Base-by-base conservation (phyloP, 2,329 filamentous ascomycete species). In the Thermothelomyces thermophilus region DNA sequence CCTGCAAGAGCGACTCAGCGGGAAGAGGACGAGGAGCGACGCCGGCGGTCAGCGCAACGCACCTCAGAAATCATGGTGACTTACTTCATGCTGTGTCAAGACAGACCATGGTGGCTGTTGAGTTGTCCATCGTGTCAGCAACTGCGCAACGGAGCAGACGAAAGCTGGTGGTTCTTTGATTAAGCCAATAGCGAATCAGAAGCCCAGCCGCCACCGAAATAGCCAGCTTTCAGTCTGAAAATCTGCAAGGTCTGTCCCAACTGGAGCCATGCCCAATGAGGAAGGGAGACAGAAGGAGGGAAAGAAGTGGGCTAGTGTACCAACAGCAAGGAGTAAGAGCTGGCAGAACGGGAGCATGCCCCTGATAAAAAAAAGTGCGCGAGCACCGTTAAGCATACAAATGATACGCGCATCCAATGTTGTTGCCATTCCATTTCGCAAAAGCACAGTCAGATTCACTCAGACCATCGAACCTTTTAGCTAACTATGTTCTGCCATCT, bases 231-330 rank as follows among this genome's bases (percentile, higher is more conserved):
- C 30, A 6, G 33, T 37, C 33, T 44, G 41, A 35, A 30, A 40
- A 48, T 34, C 22, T 16, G 33, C 13, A 35, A 37, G n/a, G 5
- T 45, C 31, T 46, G 20, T 17, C 34, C 36, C 34, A 33, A 60
- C 59, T 59, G 60, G 53, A 61, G 55, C 61, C 50, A 53, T 63
- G 64, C 64, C 66, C 65, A 67, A 68, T 67, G 59, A 64, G 61
- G 54, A 53, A 42, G 41, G 50, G 30, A n/a, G n/a, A n/a, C n/a
- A n/a, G n/a, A n/a, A n/a, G n/a, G n/a, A n/a, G n/a, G n/a, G n/a
- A n/a, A n/a, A n/a, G n/a, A n/a, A n/a, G n/a, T n/a, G n/a, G n/a
- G n/a, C n/a, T n/a, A n/a, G n/a, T n/a, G n/a, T n/a, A n/a, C n/a
- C n/a, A n/a, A n/a, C n/a, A n/a, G n/a, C n/a, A n/a, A n/a, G n/a